phyloP scores from a whole-genome alignment of 75 land plant genomes.

The Picea sitchensis region DNA sequence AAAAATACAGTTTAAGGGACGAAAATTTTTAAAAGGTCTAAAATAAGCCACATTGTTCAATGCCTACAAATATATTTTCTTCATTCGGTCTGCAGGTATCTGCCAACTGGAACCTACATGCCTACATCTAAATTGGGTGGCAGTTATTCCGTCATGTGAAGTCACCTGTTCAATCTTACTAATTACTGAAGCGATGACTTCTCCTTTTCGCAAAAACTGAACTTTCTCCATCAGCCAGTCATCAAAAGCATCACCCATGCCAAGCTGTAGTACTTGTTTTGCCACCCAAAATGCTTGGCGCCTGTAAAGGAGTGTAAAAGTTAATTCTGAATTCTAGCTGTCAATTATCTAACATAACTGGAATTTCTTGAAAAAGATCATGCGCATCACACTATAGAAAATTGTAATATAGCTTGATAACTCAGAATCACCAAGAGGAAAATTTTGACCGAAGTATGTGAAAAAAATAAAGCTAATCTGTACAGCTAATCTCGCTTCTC shows the following conservation, averaged over 20 bases:
- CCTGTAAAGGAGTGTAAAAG: slow-evolving; percentile 34
- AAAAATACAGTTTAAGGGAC: no score
- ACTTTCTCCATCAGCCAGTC: slow-evolving; percentile 94
- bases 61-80: neutral
- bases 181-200: slow-evolving; percentile 76
- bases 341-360: neutral
- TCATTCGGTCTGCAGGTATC: neutral
- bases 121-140: neutral
- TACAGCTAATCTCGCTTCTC: neutral
- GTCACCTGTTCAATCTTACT: slow-evolving; percentile 75
- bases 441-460: neutral
- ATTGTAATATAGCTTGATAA: neutral
- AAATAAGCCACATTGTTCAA: neutral
- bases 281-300: slow-evolving; percentile 98
- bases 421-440: neutral
- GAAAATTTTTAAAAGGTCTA: neutral
- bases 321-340: neutral
- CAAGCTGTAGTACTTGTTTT: slow-evolving; percentile 88
- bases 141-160: neutral
- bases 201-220: slow-evolving; percentile 75
- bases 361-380: neutral
- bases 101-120: neutral
- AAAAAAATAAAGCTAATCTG: neutral
- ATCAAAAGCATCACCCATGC: slow-evolving; percentile 99
- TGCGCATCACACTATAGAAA: neutral